Conservation (phyloP, 23 red algal genomes). For the Gracilaria caudata region DNA sequence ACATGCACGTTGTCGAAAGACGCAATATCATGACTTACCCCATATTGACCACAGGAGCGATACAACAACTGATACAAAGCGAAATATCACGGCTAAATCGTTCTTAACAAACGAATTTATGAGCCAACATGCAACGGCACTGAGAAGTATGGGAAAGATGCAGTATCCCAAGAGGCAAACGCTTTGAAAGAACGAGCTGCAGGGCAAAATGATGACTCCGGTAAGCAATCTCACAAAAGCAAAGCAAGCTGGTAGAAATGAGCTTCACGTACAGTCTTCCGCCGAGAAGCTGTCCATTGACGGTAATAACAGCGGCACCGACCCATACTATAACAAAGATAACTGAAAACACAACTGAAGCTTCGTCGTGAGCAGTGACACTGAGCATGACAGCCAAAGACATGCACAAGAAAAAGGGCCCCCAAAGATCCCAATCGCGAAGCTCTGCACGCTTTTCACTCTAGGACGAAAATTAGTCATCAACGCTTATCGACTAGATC, state of each 20-base stretch:
- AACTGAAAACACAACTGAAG: constrained; percentile 88
- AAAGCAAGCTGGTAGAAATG: background rate
- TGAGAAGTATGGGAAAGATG: constrained; percentile 88
- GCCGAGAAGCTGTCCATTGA: constrained; percentile 97
- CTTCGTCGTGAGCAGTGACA: constrained; percentile 73
- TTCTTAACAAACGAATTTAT: constrained; percentile 74
- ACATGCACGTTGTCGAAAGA: background rate
- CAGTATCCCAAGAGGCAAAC: constrained; percentile 97
- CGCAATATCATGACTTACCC: constrained; percentile 51
- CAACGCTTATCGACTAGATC: background rate
- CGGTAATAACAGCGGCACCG: constrained; percentile 89
- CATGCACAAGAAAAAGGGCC: constrained; percentile 96
- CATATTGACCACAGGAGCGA: constrained; percentile 89
- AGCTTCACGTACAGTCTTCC: constrained; percentile 63
- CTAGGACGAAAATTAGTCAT: background rate
- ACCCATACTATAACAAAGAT: constrained; percentile 97
- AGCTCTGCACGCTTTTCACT: constrained; percentile 86
- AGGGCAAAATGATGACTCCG: background rate
- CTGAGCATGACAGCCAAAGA: constrained; percentile 87
- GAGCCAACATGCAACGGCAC: constrained; percentile 71
- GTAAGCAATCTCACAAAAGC: background rate
- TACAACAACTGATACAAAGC: constrained; percentile 76
- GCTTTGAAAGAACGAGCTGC: constrained; percentile 91
- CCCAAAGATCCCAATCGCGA: constrained; percentile 99
- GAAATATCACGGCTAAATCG: constrained; percentile 72